Conservation (phyloP, 2,329 filamentous ascomycete species). For the Scytalidium lignicola region DNA sequence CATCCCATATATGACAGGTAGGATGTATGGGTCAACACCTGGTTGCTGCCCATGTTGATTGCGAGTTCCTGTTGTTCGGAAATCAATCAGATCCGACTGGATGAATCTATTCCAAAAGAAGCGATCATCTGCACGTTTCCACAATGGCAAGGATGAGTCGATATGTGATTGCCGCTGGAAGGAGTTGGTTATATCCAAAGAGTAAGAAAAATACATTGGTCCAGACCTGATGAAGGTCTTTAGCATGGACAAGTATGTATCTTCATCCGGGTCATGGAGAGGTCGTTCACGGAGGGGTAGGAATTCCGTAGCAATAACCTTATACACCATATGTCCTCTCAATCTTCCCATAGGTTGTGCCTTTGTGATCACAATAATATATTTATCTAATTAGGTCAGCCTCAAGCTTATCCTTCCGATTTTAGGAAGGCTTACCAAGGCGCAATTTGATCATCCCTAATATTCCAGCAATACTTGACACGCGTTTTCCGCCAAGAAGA, state of each 20-base stretch:
- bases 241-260: conserved; percentile 79
- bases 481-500: conserved; percentile 70
- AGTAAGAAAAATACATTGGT: conserved; percentile 98
- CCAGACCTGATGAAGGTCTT: conserved; percentile 76
- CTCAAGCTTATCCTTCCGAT: neutral
- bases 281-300: conserved; percentile 88
- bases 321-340: conserved; percentile 96
- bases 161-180: conserved; percentile 88
- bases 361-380: conserved; percentile 95
- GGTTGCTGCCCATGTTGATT: conserved; percentile 66
- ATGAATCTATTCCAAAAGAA: conserved; percentile 99
- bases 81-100: conserved; percentile 86
- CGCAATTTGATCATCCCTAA: conserved; percentile 90
- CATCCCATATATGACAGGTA: conserved; percentile 96
- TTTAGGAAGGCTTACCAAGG: conserved; percentile 57
- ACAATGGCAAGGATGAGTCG: conserved; percentile 68
- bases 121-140: conserved; percentile 89
- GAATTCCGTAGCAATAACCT: conserved; percentile 84
- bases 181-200: conserved; percentile 90
- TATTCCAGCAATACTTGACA: conserved; percentile 93
- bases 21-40: conserved; percentile 81
- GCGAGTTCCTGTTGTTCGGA: conserved; percentile 60
- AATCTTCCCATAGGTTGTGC: conserved; percentile 84
- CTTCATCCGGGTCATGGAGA: conserved; percentile 89
- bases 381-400: conserved; percentile 61